phyloP scores from a whole-genome alignment of 2,329 filamentous ascomycete species.

The Xylariaceae sp. region DNA sequence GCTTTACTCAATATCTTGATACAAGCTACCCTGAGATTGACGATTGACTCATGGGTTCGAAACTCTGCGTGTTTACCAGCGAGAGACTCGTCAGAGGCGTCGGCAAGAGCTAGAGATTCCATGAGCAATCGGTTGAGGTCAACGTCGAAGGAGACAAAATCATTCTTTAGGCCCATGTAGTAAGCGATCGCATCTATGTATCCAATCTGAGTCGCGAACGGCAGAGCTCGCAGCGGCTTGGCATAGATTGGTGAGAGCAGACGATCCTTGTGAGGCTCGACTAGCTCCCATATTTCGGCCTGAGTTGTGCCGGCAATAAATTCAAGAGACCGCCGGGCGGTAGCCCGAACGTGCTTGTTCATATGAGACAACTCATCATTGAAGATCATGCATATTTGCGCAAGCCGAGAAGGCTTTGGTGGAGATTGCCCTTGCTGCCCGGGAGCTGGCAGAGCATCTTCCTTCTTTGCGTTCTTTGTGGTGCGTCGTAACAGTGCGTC shows the following conservation, averaged over 20 bases:
- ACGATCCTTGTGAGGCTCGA: conserved; percentile 85
- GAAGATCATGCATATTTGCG: conserved; percentile 77
- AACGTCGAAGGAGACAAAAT: conserved; percentile 90
- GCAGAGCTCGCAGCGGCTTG: conserved; percentile 87
- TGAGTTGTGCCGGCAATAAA: conserved; percentile 75
- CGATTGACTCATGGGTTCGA: conserved; percentile 90
- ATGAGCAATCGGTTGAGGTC: conserved; percentile 84
- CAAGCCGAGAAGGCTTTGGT: conserved; percentile 56
- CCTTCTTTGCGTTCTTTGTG: conserved; percentile 74
- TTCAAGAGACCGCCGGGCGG: conserved; percentile 75
- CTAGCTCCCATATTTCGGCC: conserved; percentile 79
- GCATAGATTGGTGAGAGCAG: conserved; percentile 90
- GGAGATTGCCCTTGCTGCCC: conserved; percentile 42
- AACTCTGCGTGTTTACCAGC: conserved; percentile 92
- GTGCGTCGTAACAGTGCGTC: conserved; percentile 74
- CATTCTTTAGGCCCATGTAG: conserved; percentile 81
- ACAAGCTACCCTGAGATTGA: conserved; percentile 87
- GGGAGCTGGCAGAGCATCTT: conserved; percentile 56
- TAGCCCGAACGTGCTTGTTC: conserved; percentile 90
- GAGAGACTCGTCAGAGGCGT: conserved; percentile 89
- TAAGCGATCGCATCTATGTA: conserved; percentile 98
- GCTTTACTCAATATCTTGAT: conserved; percentile 90
- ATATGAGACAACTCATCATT: conserved; percentile 89
- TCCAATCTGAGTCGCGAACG: conserved; percentile 92
- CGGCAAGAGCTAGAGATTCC: conserved; percentile 89